phyloP scores from a whole-genome alignment of 23 red algal genomes.

The Gracilariopsis chorda region DNA sequence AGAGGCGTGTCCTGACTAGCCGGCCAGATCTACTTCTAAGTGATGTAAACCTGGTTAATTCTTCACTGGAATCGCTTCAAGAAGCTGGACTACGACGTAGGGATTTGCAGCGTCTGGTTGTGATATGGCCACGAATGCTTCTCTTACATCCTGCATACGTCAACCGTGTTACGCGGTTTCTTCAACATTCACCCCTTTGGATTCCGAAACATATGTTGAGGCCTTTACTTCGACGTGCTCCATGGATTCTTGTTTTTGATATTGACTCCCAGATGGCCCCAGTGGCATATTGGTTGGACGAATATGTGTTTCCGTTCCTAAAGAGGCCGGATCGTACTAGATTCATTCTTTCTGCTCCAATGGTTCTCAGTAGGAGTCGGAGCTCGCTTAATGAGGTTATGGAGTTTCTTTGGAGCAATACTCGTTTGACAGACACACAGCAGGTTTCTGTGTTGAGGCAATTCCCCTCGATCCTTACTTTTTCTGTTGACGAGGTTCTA shows the following conservation, averaged over 20 bases:
- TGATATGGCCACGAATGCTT: slow-evolving; percentile 27
- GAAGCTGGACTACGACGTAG: neutral
- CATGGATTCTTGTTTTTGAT: slow-evolving; percentile 65
- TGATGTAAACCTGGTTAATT: neutral
- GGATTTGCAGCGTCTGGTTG: slow-evolving; percentile 1
- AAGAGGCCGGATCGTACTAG: neutral
- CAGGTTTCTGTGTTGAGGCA: neutral
- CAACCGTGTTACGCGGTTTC: neutral
- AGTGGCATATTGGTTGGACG: neutral
- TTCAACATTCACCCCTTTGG: neutral
- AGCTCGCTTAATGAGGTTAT: neutral
- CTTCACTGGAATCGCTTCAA: neutral
- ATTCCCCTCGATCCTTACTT: slow-evolving; percentile 39
- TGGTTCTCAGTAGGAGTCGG: neutral
- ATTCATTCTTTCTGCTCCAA: neutral
- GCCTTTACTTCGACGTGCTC: slow-evolving; percentile 40
- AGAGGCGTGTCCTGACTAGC: neutral
- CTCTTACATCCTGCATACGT: neutral
- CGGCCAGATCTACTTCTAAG: slow-evolving; percentile 17
- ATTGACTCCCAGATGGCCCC: slow-evolving; percentile 48
- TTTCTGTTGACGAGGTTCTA: neutral
- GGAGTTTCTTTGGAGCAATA: neutral
- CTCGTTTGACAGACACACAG: neutral
- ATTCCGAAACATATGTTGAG: slow-evolving; percentile 27
- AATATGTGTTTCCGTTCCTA: neutral